These are phyloP conservation scores for Setomelanomma holmii DNA, from an alignment of 2,329 filamentous ascomycete genomes.

Conservation along the genomic window DNA sequence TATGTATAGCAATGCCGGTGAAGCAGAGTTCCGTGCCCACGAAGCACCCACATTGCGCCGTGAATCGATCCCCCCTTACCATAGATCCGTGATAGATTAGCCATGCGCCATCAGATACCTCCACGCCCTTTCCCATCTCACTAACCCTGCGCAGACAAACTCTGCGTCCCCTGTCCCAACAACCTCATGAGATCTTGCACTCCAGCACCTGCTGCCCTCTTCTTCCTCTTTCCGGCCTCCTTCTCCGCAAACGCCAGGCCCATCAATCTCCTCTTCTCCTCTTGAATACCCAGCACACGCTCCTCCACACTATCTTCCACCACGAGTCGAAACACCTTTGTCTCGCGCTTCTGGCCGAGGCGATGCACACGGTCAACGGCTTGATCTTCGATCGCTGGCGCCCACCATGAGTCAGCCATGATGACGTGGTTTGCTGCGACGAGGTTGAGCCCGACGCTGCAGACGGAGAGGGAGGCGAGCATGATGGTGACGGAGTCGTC, in stretches of 20 bases:
- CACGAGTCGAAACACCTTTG: conserved; percentile 80
- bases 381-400: conserved; percentile 90
- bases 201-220: conserved; percentile 50
- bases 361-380: conserved; percentile 88
- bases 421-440: conserved; percentile 87
- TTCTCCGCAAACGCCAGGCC: conserved; percentile 81
- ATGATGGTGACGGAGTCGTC: conserved; percentile 75
- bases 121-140: too few species aligned
- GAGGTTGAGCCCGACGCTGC: conserved; percentile 84
- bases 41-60: neutral
- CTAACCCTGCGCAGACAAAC: neutral
- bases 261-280: conserved; percentile 79
- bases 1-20: too few species aligned
- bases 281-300: conserved; percentile 77
- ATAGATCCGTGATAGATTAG: too few species aligned
- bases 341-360: conserved; percentile 79
- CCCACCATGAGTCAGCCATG: conserved; percentile 86
- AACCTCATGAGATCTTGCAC: conserved; percentile 54
- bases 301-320: conserved; percentile 85
- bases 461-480: conserved; percentile 82
- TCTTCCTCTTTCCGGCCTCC: conserved; percentile 60
- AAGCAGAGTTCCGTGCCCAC: too few species aligned
- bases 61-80: neutral
- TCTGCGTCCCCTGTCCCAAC: conserved; percentile 30
- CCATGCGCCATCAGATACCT: too few species aligned